phyloP scores from a whole-genome alignment of 2,329 filamentous ascomycete genomes.

The Xylariaceae sp. region DNA sequence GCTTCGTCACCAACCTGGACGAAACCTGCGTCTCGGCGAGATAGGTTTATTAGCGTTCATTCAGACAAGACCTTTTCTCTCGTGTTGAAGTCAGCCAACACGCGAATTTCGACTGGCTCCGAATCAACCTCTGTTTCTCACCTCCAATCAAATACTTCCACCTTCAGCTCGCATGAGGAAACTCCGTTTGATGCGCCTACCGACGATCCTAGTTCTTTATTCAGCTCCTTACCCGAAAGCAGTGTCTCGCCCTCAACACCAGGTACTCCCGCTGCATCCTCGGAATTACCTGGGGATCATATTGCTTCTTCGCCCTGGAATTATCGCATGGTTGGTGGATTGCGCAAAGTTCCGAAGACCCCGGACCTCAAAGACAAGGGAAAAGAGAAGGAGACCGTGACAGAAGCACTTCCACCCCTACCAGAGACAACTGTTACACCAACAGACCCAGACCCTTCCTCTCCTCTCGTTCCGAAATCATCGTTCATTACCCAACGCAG shows the following conservation, averaged over 20 bases:
- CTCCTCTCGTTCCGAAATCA: constrained; percentile 40
- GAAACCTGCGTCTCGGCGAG: constrained; percentile 47
- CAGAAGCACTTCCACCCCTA: constrained; percentile 41
- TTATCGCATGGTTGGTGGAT: constrained; percentile 59
- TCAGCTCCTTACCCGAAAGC: constrained; percentile 55
- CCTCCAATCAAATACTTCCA: constrained; percentile 50
- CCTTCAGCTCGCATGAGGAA: constrained; percentile 57
- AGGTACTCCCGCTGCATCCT: constrained; percentile 41
- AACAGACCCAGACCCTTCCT: constrained; percentile 26
- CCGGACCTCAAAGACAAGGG: constrained; percentile 45
- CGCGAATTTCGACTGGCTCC: constrained; percentile 35
- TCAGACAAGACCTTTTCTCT: constrained; percentile 66
- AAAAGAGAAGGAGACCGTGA: constrained; percentile 48
- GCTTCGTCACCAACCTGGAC: constrained; percentile 28
- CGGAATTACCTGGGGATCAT: constrained; percentile 44
- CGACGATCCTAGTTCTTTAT: constrained; percentile 54
- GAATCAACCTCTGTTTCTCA: constrained; percentile 50
- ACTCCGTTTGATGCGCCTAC: constrained; percentile 55
- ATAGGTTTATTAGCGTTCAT: constrained; percentile 57
- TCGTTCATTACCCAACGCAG: constrained; percentile 49
- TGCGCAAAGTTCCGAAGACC: constrained; percentile 58
- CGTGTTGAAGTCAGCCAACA: constrained; percentile 42
- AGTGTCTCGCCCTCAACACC: constrained; percentile 47
- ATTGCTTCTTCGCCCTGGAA: constrained; percentile 53
- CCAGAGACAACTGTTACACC: constrained; percentile 36